Evolutionary conservation across 352 stramenopile genomes (phyloP).

Genomic region (Pythium oligandrum): DNA sequence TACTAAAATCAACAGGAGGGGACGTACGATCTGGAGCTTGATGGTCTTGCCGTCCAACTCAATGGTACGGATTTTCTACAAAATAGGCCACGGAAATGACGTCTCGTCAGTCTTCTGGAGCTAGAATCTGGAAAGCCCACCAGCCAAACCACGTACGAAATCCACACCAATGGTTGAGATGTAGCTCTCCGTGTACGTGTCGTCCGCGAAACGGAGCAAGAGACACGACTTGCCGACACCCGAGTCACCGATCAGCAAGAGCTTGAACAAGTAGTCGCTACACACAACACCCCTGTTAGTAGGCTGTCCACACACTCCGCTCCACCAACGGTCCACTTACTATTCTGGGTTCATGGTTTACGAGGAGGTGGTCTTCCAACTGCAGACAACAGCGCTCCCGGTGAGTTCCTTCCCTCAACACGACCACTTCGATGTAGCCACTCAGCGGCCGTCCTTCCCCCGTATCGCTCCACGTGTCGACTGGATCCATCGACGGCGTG

Average conservation of each 20-base stretch:
- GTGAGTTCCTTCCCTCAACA: too few relatives aligned
- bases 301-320: background rate
- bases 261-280: conserved; percentile 98
- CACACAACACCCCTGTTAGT: conserved; percentile 3
- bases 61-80: conserved; percentile 98
- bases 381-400: background rate
- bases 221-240: conserved; percentile 99
- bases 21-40: conserved; percentile 98
- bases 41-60: conserved; percentile 99
- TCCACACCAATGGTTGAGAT: conserved; percentile 99
- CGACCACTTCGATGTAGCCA: too few relatives aligned
- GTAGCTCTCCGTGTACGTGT: conserved; percentile 99
- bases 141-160: conserved; percentile 88
- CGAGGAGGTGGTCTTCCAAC: conserved; percentile 9
- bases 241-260: conserved; percentile 97
- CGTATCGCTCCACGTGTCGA: too few relatives aligned
- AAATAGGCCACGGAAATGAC: background rate
- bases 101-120: background rate
- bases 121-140: background rate
- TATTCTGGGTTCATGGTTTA: conserved; percentile 91
- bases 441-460: too few relatives aligned
- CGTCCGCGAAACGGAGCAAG: conserved; percentile 98
- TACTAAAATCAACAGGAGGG: conserved; percentile 6
- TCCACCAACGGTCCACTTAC: conserved; percentile 41
- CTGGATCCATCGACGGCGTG: too few relatives aligned